Evolutionary conservation across 305 asterid species (phyloP).

Genomic region (Rubia tinctorum): DNA sequence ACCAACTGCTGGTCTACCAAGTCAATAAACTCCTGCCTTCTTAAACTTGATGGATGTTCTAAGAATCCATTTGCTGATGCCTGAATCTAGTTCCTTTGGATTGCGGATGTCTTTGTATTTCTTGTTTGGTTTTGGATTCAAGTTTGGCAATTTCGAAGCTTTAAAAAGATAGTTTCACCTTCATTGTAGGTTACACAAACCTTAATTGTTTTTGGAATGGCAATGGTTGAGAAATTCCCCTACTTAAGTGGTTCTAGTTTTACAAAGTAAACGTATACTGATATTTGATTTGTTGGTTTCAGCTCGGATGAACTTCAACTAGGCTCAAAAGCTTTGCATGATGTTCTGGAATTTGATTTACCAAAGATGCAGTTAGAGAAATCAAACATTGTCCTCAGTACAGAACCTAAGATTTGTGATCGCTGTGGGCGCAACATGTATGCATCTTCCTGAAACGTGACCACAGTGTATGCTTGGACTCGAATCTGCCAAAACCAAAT

Average conservation of each 20-base stretch:
- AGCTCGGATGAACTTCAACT: slow-evolving; percentile 75
- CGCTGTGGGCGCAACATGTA: slow-evolving; percentile 69
- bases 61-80: not conserved
- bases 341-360: slow-evolving; percentile 71
- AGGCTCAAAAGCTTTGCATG: slow-evolving; percentile 65
- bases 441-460: slow-evolving; percentile 29
- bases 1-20: not conserved
- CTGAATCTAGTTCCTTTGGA: not conserved
- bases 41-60: not conserved
- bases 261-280: slow-evolving; percentile 7
- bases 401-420: slow-evolving; percentile 46
- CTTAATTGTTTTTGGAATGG: not conserved
- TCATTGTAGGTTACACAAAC: not conserved
- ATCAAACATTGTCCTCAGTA: slow-evolving; percentile 32
- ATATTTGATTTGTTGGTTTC: slow-evolving; percentile 17
- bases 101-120: not conserved
- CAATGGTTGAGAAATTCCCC: not conserved
- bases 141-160: not conserved
- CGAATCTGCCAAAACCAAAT: too few relatives aligned
- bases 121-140: slow-evolving; percentile 1
- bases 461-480: too few relatives aligned
- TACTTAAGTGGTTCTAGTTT: not conserved
- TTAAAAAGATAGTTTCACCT: not conserved
- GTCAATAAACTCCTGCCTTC: not conserved
- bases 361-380: slow-evolving; percentile 62